Conservation (phyloP, 2,329 filamentous ascomycete genomes). For the Sphaerostilbella broomeana region DNA sequence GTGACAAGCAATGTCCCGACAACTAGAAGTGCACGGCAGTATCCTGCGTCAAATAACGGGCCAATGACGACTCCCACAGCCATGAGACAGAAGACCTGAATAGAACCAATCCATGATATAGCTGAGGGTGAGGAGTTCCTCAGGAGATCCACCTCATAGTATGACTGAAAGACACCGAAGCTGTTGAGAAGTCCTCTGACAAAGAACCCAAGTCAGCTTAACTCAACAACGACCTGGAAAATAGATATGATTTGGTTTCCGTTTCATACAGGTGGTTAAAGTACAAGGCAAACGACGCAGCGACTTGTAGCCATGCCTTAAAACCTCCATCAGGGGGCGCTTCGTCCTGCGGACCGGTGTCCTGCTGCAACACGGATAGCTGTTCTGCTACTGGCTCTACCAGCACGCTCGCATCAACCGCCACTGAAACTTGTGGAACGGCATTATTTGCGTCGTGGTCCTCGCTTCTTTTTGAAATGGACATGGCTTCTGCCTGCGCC, state of each 20-base stretch:
- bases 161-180: slow-evolving; percentile 32
- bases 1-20: slow-evolving; percentile 30
- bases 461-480: background rate
- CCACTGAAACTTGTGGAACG: background rate
- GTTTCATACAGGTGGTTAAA: slow-evolving; percentile 28
- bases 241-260: background rate
- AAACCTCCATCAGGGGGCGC: slow-evolving; percentile 24
- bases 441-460: background rate
- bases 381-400: background rate
- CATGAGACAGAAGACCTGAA: slow-evolving; percentile 36
- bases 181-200: slow-evolving; percentile 28
- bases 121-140: slow-evolving; percentile 18
- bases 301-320: slow-evolving; percentile 31
- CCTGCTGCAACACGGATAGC: background rate
- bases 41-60: slow-evolving; percentile 37
- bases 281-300: slow-evolving; percentile 28
- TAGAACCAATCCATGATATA: slow-evolving; percentile 41
- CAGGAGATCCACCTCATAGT: slow-evolving; percentile 27
- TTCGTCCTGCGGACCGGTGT: background rate
- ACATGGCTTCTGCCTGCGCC: too few relatives aligned
- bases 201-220: background rate
- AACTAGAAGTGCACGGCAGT: slow-evolving; percentile 31
- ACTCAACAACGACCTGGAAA: background rate
- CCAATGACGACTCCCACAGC: slow-evolving; percentile 35
- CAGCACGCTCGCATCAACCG: slow-evolving; percentile 1